Conservation (phyloP, 1,284 basidiomycete genomes). For the Apiotrichum veenhuisii region DNA sequence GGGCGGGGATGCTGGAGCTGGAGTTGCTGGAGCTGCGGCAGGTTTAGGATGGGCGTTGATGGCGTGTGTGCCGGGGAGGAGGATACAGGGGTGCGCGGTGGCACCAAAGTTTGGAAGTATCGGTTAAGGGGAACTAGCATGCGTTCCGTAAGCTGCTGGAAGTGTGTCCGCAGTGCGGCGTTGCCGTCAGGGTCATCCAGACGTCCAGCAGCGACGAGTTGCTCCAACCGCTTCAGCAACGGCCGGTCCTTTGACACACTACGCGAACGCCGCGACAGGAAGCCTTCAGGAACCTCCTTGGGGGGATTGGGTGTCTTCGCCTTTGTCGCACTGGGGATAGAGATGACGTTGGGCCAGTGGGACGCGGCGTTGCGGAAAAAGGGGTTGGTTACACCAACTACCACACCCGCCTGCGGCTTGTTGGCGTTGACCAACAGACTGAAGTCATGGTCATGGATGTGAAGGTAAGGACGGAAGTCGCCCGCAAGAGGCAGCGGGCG, state of each 20-base stretch:
- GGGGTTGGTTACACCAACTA: constrained; percentile 92
- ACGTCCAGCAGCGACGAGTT: constrained; percentile 40
- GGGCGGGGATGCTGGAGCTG: constrained; percentile 1
- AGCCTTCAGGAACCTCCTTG: constrained; percentile 57
- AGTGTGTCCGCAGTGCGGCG: constrained; percentile 70
- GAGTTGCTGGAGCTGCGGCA: constrained; percentile 20
- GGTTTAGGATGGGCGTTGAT: neutral
- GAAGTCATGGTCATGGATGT: constrained; percentile 89
- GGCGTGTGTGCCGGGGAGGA: neutral
- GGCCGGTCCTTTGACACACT: constrained; percentile 78
- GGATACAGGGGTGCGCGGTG: constrained; percentile 40
- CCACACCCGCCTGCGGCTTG: constrained; percentile 74
- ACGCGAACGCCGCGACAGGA: constrained; percentile 70
- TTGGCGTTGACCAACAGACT: constrained; percentile 70
- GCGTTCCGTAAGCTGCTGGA: constrained; percentile 79
- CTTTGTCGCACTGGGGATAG: constrained; percentile 28
- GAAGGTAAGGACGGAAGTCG: constrained; percentile 90
- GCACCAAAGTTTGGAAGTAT: constrained; percentile 87
- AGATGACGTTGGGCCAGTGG: constrained; percentile 84
- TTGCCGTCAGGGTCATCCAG: constrained; percentile 54
- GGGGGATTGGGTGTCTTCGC: constrained; percentile 51
- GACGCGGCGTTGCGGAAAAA: constrained; percentile 82
- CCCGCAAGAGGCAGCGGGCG: constrained; percentile 82
- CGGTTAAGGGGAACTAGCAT: constrained; percentile 88
- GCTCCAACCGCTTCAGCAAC: constrained; percentile 55